These are phyloP conservation scores for Gloeostereum incarnatum DNA, from an alignment of 768 basidiomycete species.

Conservation along the genomic window DNA sequence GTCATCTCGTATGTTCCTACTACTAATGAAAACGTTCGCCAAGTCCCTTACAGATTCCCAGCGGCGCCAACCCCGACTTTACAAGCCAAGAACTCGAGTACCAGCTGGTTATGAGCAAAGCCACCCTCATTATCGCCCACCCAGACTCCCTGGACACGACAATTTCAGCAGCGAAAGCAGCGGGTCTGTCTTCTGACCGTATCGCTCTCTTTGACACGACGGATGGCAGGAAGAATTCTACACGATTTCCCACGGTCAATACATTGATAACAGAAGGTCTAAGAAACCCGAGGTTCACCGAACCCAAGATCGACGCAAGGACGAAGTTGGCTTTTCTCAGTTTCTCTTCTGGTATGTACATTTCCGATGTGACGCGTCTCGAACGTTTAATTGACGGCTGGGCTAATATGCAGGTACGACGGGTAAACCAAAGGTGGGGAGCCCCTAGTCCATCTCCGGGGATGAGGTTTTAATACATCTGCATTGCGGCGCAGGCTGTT, in stretches of 20 bases:
- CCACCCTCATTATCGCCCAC: slow-evolving; percentile 37
- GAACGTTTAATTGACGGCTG: neutral
- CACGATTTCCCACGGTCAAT: slow-evolving; percentile 25
- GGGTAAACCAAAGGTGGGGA: slow-evolving; percentile 57
- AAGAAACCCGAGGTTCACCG: slow-evolving; percentile 27
- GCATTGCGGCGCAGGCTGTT: slow-evolving; percentile 32
- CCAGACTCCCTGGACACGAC: slow-evolving; percentile 35
- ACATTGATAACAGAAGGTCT: slow-evolving; percentile 41
- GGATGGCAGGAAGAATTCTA: neutral
- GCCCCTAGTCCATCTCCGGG: too few species aligned
- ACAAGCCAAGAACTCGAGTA: slow-evolving; percentile 43
- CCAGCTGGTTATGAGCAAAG: slow-evolving; percentile 40
- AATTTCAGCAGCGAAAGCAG: slow-evolving; percentile 26
- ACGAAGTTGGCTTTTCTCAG: slow-evolving; percentile 63
- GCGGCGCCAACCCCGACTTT: slow-evolving; percentile 58
- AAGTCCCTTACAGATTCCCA: slow-evolving; percentile 9
- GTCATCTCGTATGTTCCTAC: slow-evolving; percentile 41
- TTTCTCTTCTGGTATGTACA: slow-evolving; percentile 47
- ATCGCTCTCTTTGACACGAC: slow-evolving; percentile 31
- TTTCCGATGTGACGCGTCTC: neutral
- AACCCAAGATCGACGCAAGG: slow-evolving; percentile 52
- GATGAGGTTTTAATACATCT: neutral
- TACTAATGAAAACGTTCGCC: slow-evolving; percentile 1
- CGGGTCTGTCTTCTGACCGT: slow-evolving; percentile 28
- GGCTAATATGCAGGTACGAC: slow-evolving; percentile 41